Percentiles rank a stretch among this genome's conserved stretches.
Conservation (phyloP, 2,329 filamentous ascomycete genomes). For the Davidsoniella virescens region DNA sequence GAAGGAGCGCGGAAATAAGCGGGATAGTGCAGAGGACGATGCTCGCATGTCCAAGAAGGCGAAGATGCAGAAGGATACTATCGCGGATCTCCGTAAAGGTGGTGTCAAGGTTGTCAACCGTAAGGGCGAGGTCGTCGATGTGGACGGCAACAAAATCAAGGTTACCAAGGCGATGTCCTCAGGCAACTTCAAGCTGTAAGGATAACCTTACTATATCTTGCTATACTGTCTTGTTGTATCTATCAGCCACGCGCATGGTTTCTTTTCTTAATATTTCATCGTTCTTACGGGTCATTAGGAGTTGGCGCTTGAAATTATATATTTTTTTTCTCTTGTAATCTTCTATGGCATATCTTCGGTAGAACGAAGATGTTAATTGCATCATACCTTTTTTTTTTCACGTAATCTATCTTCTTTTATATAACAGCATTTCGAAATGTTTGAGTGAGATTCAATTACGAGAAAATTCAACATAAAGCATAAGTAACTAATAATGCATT, state of each 20-base stretch:
- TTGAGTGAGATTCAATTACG: too few species aligned
- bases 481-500: too few species aligned
- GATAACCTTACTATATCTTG: neutral
- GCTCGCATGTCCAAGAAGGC: slow-evolving; percentile 15
- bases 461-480: too few species aligned
- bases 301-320: slow-evolving; percentile 8
- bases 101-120: slow-evolving; percentile 85
- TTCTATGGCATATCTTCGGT: too few species aligned
- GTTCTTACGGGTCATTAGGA: slow-evolving; percentile 1
- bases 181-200: slow-evolving; percentile 44
- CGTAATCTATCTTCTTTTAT: too few species aligned
- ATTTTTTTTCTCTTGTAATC: neutral
- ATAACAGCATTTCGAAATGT: too few species aligned
- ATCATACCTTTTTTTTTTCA: too few species aligned
- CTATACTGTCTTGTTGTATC: neutral
- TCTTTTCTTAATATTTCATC: neutral
- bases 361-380: too few species aligned
- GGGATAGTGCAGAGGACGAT: slow-evolving; percentile 42
- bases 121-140: slow-evolving; percentile 70
- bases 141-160: slow-evolving; percentile 63
- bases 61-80: slow-evolving; percentile 32
- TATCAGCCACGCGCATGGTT: neutral
- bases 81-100: slow-evolving; percentile 61
- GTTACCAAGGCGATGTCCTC: slow-evolving; percentile 34
- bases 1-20: slow-evolving; percentile 57